These are phyloP conservation scores for Sporothrix phasma DNA, from an alignment of 2,329 filamentous ascomycete species.

Conservation along the genomic window DNA sequence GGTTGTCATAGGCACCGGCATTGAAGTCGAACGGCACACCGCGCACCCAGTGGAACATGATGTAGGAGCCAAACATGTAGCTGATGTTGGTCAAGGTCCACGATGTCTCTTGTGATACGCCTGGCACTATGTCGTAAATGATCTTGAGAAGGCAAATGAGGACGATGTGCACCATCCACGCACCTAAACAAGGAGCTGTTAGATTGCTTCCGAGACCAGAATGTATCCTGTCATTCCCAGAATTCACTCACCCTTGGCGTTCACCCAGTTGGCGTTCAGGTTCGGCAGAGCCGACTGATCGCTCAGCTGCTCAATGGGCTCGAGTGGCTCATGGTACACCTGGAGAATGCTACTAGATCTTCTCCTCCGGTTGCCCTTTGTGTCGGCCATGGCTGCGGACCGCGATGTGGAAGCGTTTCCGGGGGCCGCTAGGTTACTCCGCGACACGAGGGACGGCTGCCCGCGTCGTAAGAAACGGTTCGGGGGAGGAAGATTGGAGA, in stretches of 20 bases:
- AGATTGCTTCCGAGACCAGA: conserved; percentile 1
- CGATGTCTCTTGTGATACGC: conserved; percentile 93
- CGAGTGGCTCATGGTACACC: conserved; percentile 92
- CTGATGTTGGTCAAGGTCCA: conserved; percentile 98
- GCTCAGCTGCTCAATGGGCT: conserved; percentile 94
- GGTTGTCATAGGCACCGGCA: conserved; percentile 92
- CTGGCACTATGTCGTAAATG: conserved; percentile 91
- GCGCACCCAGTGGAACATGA: conserved; percentile 99
- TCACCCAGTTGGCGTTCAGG: conserved; percentile 97
- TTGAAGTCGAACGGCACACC: conserved; percentile 99
- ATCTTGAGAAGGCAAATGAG: conserved; percentile 88
- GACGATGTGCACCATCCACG: conserved; percentile 95
- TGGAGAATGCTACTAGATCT: conserved; percentile 87
- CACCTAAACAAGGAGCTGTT: conserved; percentile 47
- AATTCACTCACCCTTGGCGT: conserved; percentile 74
- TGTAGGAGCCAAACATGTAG: conserved; percentile 97
- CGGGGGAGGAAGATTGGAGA: conserved; percentile 77
- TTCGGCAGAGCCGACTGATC: conserved; percentile 94
- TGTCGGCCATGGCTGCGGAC: conserved; percentile 49
- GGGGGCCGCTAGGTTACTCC: conserved; percentile 27
- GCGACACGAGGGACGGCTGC: conserved; percentile 58
- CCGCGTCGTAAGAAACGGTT: conserved; percentile 84
- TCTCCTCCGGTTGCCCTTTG: conserved; percentile 67
- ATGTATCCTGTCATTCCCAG: not conserved
- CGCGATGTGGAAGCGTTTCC: conserved; percentile 31